phyloP scores from a whole-genome alignment of 805 yeast genomes.

The Barnettozyma siamensis region DNA sequence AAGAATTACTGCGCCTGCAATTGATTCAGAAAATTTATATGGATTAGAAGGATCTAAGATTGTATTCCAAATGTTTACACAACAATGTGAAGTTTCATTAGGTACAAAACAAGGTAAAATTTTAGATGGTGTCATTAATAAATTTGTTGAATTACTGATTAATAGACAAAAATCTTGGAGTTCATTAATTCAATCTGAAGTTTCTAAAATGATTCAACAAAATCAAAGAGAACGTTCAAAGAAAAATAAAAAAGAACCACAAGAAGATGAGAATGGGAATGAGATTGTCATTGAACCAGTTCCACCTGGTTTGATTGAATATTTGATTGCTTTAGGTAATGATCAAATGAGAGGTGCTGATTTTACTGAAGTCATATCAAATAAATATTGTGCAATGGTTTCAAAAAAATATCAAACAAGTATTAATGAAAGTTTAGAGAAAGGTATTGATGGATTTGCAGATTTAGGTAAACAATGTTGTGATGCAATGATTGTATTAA shows the following conservation, averaged over 20 bases:
- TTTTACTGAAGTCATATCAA: conserved; percentile 63
- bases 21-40: conserved; percentile 55
- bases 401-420: conserved; percentile 55
- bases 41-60: conserved; percentile 76
- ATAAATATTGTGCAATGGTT: conserved; percentile 58
- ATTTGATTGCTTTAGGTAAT: conserved; percentile 76
- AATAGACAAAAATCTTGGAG: conserved; percentile 62
- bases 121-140: conserved; percentile 69
- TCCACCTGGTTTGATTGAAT: conserved; percentile 76
- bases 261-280: conserved; percentile 33
- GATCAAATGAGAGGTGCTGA: conserved; percentile 74
- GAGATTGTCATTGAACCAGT: conserved; percentile 39
- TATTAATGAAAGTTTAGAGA: conserved; percentile 52
- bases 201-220: conserved; percentile 29
- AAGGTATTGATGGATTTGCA: conserved; percentile 74
- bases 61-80: conserved; percentile 78
- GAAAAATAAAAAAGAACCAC: conserved; percentile 25
- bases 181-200: conserved; percentile 47
- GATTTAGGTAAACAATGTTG: conserved; percentile 65
- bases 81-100: conserved; percentile 83
- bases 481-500: conserved; percentile 48
- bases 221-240: conserved; percentile 26
- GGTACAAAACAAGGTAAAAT: conserved; percentile 79
- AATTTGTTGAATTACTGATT: conserved; percentile 57
- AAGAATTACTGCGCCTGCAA: conserved; percentile 70